These are phyloP conservation scores for Eimeria falciformis DNA, from an alignment of 169 alveolate species.

Conservation along the genomic window DNA sequence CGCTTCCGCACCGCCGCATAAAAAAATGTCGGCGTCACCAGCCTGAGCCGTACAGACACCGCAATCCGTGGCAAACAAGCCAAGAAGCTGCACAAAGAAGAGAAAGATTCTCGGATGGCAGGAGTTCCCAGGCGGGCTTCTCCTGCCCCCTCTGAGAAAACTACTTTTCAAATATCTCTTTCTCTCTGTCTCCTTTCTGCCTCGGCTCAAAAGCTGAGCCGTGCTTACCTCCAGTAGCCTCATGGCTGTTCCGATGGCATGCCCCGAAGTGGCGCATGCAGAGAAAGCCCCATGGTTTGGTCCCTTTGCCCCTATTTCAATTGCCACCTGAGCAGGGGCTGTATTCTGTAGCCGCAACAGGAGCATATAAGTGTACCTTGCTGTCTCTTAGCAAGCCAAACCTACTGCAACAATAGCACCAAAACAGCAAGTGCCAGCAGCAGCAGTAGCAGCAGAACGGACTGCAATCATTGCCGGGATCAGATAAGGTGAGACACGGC, in stretches of 20 bases:
- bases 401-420: slow-evolving; percentile 1
- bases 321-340: slow-evolving; percentile 84
- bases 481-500: slow-evolving; percentile 81
- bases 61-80: no score
- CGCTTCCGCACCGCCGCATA: slow-evolving; percentile 92
- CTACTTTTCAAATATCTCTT: not conserved
- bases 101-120: no score
- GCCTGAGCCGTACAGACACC: slow-evolving; percentile 51
- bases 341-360: slow-evolving; percentile 76
- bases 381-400: not conserved
- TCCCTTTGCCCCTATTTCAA: slow-evolving; percentile 82
- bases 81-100: no score
- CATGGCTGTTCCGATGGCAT: slow-evolving; percentile 88
- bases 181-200: no score
- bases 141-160: no score
- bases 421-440: slow-evolving; percentile 3
- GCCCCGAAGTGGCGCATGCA: slow-evolving; percentile 90
- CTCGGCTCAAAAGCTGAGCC: no score
- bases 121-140: no score
- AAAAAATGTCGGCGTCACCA: slow-evolving; percentile 88
- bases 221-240: slow-evolving; percentile 67
- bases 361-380: not conserved
- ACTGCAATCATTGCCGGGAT: slow-evolving; percentile 86
- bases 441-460: not conserved
- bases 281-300: slow-evolving; percentile 84